phyloP scores from a whole-genome alignment of 2,329 filamentous ascomycete genomes.

The Botryotinia convoluta region DNA sequence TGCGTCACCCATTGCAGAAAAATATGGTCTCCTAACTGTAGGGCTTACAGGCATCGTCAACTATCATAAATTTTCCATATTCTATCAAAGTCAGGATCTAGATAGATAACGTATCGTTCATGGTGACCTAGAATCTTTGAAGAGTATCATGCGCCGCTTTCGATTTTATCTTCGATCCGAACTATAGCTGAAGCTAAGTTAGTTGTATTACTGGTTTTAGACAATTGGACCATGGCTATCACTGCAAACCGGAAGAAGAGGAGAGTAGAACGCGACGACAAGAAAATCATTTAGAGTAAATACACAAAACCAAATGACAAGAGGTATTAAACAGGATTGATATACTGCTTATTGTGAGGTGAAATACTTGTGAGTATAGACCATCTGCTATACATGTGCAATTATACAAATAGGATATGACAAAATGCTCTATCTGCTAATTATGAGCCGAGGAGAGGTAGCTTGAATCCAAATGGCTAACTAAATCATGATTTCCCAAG shows the following conservation, averaged over 20 bases:
- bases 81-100: too few species aligned
- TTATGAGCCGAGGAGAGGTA: not conserved
- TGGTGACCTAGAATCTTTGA: too few species aligned
- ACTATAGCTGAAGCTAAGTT: too few species aligned
- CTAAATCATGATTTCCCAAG: accelerated
- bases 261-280: too few species aligned
- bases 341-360: not conserved
- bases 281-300: too few species aligned
- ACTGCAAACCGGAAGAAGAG: too few species aligned
- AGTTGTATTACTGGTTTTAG: too few species aligned
- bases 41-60: not conserved
- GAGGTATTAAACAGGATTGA: not conserved
- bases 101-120: too few species aligned
- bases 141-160: too few species aligned
- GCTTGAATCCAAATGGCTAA: not conserved
- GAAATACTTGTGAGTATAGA: accelerated
- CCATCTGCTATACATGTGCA: not conserved
- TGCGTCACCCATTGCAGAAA: not conserved
- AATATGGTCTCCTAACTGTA: accelerated
- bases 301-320: not conserved
- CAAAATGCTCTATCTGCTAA: not conserved
- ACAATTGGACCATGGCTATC: too few species aligned
- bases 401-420: too few species aligned
- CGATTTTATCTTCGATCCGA: too few species aligned
- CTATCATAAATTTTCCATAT: not conserved